These are phyloP conservation scores for Alternaria longipes DNA, from an alignment of 2,329 filamentous ascomycete species.

Conservation along the genomic window DNA sequence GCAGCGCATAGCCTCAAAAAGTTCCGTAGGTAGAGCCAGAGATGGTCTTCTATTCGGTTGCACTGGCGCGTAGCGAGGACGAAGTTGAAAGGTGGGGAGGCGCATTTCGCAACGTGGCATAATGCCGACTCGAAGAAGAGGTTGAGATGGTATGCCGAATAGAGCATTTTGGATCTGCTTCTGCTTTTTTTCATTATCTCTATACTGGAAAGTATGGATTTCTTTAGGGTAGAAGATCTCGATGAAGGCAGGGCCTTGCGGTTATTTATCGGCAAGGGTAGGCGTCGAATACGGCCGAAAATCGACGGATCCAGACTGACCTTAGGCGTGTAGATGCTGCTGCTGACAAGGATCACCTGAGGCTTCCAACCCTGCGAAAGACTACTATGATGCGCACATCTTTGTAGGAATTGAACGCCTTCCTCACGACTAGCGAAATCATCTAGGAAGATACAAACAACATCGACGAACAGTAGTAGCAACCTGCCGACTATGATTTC, in stretches of 20 bases:
- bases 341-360: conserved; percentile 21
- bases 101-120: conserved; percentile 7
- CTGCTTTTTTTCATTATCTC: conserved; percentile 17
- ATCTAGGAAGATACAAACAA: conserved; percentile 25
- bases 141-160: conserved; percentile 19
- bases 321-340: conserved; percentile 3
- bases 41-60: conserved; percentile 17
- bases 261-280: conserved; percentile 3
- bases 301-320: neutral
- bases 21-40: conserved; percentile 7
- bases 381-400: conserved; percentile 5
- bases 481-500: conserved; percentile 17
- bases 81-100: conserved; percentile 12
- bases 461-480: conserved; percentile 20
- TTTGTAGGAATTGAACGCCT: conserved; percentile 12
- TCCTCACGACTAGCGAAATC: conserved; percentile 19
- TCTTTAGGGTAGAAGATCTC: conserved; percentile 13
- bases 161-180: conserved; percentile 14
- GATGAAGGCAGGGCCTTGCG: neutral
- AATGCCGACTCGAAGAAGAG: conserved; percentile 20
- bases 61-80: conserved; percentile 10
- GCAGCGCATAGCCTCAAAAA: conserved; percentile 15
- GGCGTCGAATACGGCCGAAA: conserved; percentile 3
- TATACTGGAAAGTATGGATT: conserved; percentile 8
- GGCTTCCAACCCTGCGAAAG: conserved; percentile 7